Evolutionary conservation across 2,329 filamentous ascomycete genomes (phyloP).

Genomic region (Fusarium sp.): DNA sequence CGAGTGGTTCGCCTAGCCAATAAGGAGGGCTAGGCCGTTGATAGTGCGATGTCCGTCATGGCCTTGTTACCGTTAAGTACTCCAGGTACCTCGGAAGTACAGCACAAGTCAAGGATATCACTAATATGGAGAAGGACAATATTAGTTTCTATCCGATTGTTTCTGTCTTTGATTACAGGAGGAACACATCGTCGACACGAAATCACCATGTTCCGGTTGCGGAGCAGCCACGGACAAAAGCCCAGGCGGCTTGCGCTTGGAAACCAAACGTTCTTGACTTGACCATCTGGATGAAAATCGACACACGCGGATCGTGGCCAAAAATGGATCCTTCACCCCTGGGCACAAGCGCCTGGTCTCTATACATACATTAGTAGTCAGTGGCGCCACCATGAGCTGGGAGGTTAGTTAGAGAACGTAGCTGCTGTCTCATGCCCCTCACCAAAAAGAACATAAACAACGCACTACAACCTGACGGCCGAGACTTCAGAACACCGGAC

Average conservation of each 20-base stretch:
- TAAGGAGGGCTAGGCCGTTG: background rate
- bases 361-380: background rate
- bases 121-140: background rate
- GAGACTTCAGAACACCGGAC: background rate
- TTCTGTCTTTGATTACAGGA: background rate
- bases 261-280: slow-evolving; percentile 2
- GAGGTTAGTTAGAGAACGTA: background rate
- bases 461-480: background rate
- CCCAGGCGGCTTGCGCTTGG: slow-evolving; percentile 3
- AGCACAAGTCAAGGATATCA: background rate
- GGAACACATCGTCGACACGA: background rate
- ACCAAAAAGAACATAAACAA: background rate
- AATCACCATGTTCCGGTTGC: background rate
- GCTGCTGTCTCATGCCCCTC: background rate
- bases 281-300: background rate
- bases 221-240: background rate
- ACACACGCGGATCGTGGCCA: background rate
- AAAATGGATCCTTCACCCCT: slow-evolving; percentile 4
- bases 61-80: background rate
- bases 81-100: background rate
- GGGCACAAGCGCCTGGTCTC: background rate
- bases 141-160: background rate
- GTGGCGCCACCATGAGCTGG: background rate
- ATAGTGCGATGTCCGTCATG: slow-evolving; percentile 1
- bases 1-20: background rate